phyloP scores from a whole-genome alignment of 1,284 basidiomycete genomes.

The Kalmanozyma brasiliensis region DNA sequence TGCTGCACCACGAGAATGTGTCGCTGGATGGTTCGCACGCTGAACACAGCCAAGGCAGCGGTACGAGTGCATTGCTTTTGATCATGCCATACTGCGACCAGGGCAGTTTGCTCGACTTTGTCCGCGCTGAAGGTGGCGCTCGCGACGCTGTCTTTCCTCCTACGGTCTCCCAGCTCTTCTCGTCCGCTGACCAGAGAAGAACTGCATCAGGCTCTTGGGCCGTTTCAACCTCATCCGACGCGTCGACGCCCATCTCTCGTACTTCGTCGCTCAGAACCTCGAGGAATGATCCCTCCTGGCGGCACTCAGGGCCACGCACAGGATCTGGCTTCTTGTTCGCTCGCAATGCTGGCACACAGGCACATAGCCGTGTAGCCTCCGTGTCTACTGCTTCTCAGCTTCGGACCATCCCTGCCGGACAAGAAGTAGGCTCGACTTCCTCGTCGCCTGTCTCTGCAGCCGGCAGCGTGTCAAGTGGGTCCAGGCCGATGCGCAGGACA shows the following conservation, averaged over 20 bases:
- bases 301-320: conserved; percentile 26
- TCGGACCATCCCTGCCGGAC: conserved; percentile 45
- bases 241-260: conserved; percentile 24
- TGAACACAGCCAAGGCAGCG: not conserved
- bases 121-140: conserved; percentile 49
- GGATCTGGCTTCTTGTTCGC: conserved; percentile 36
- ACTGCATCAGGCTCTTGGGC: conserved; percentile 37
- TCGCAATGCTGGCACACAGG: conserved; percentile 16
- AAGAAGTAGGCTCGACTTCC: conserved; percentile 21
- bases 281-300: conserved; percentile 21
- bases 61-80: conserved; percentile 35
- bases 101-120: conserved; percentile 57
- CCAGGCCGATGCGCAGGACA: conserved; percentile 31
- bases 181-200: conserved; percentile 16
- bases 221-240: conserved; percentile 24
- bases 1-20: conserved; percentile 54
- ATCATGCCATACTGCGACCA: conserved; percentile 60
- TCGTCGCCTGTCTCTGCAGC: conserved; percentile 42
- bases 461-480: conserved; percentile 38
- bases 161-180: conserved; percentile 13
- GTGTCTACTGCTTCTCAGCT: conserved; percentile 35
- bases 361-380: conserved; percentile 33
- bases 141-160: conserved; percentile 7
- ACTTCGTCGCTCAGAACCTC: conserved; percentile 38
- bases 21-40: conserved; percentile 5